Evolutionary conservation across 2,329 filamentous ascomycete genomes (phyloP), one percentile per base, ranked within the genome.

Genomic region (Amylocarpus encephaloides): DNA sequence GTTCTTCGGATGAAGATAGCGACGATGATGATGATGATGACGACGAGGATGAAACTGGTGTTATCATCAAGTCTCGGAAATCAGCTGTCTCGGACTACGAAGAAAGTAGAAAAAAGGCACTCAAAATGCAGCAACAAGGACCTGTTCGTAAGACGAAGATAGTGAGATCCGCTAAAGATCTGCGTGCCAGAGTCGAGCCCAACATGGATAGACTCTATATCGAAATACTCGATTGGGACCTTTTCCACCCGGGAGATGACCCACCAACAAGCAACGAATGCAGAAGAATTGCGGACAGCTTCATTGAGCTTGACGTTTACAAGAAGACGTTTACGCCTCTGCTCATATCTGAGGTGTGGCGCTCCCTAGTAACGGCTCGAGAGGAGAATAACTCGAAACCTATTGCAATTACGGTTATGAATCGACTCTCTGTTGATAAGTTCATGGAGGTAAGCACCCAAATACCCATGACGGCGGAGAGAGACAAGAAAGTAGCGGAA

Each of bases 311-410:
- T 0, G 71, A 72, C 39, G 83, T 87, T 44, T 98, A 98, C 66
- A 88, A 94, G 66, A 77, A 81, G 52, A 95, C 90, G 0, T 98
- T 98, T 68, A 84, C 94, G 58, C 91, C 92, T 5, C 75, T 98
- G 18, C 76, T 98, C 32, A 82, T 93, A 29, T 85, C 95, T 22
- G 93, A 98, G 72, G 92, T 92, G 29, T 98, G 93, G 93, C 87
- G 94, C 64, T 87, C 88, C 4, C 93, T 98, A 66, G 84, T 94
- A 45, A 91, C 89, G 44, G 80, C 88, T 16, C 91, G 91, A 66
- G 89, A 96, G 62, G 93, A 98, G 67, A 81, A 84, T 43, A 86
- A 79, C 16, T 82, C 83, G 56, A 89, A 85, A 64, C 74, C 88
- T 0, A 94, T 95, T 63, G 88, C 90, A 53, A 82, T 97, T 67